Conservation (phyloP, 176 grass and related monocot species). For the Carex littledalei region DNA sequence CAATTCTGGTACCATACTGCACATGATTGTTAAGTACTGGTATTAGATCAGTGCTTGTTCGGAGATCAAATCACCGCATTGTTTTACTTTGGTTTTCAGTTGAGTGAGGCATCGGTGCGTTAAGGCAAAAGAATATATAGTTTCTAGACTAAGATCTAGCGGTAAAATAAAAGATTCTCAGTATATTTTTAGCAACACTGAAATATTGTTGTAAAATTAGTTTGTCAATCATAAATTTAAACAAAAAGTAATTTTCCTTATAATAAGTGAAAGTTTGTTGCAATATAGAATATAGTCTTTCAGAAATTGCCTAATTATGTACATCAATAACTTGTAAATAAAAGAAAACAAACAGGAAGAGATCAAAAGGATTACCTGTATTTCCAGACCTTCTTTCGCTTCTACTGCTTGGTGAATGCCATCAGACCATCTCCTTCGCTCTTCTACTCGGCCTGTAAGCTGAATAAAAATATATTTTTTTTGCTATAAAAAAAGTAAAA, state of each 20-base stretch:
- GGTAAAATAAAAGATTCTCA: background rate
- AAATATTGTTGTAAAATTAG: background rate
- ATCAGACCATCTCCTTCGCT: slow-evolving; percentile 96
- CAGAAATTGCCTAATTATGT: background rate
- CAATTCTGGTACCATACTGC: background rate
- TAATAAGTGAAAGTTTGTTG: background rate
- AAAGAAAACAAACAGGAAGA: slow-evolving; percentile 1
- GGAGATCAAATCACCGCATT: background rate
- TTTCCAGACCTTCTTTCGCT: slow-evolving; percentile 95
- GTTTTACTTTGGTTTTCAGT: background rate
- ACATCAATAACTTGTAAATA: background rate
- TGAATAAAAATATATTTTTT: slow-evolving; percentile 34
- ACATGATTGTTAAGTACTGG: background rate
- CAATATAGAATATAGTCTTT: background rate
- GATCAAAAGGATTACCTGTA: slow-evolving; percentile 44
- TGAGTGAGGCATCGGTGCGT: background rate
- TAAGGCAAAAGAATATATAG: background rate
- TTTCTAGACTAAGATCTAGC: background rate
- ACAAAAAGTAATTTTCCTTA: background rate
- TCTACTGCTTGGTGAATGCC: slow-evolving; percentile 99
- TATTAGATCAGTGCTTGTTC: background rate
- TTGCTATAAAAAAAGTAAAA: slow-evolving; percentile 19
- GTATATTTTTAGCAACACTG: background rate
- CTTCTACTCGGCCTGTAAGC: slow-evolving; percentile 90
- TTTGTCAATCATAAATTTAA: too few species aligned